These are phyloP conservation scores for Cucumis melo DNA, from an alignment of 306 rosid genomes.

Conservation along the genomic window DNA sequence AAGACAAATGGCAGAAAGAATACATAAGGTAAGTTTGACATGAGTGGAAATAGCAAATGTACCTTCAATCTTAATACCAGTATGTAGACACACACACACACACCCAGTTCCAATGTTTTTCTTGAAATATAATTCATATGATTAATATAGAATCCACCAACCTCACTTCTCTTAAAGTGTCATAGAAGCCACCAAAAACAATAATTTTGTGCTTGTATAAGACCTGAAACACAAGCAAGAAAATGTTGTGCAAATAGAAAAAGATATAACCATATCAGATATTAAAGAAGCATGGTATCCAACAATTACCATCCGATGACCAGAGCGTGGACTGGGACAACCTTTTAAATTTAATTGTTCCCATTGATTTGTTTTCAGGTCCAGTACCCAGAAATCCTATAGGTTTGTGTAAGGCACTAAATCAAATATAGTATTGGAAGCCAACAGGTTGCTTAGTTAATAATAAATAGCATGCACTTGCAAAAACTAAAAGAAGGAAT, in stretches of 20 bases:
- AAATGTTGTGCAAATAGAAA: not conserved
- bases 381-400: constrained; percentile 94
- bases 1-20: not conserved
- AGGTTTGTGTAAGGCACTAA: constrained; percentile 6
- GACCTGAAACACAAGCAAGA: constrained; percentile 42
- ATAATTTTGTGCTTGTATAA: constrained; percentile 96
- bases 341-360: constrained; percentile 87
- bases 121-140: not conserved
- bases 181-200: constrained; percentile 97
- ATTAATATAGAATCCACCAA: constrained; percentile 20
- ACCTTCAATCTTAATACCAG: not conserved
- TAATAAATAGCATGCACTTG: constrained; percentile 2
- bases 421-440: not conserved
- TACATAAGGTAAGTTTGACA: not conserved
- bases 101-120: not conserved
- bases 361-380: constrained; percentile 95
- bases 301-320: constrained; percentile 86
- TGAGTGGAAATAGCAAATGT: not conserved
- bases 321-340: constrained; percentile 91
- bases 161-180: constrained; percentile 99
- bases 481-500: constrained; percentile 4
- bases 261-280: not conserved
- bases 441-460: constrained; percentile 10
- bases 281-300: not conserved
- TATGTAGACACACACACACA: not conserved